Evolutionary conservation across 306 rosid species (phyloP).

Genomic region (Argentina anserina): DNA sequence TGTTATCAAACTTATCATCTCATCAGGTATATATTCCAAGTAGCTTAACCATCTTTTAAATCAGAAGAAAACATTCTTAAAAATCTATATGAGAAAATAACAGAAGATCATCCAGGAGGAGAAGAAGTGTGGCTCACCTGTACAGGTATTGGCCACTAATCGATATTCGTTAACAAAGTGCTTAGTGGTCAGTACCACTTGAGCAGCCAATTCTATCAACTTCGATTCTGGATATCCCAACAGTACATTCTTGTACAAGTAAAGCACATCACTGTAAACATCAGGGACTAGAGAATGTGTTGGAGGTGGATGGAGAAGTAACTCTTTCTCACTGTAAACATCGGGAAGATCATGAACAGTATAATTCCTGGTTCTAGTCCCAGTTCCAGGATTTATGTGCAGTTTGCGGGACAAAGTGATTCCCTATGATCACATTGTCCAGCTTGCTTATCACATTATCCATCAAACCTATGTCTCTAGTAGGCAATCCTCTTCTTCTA

Average conservation of each 20-base stretch:
- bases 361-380: conserved; percentile 54
- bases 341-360: conserved; percentile 50
- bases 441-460: conserved; percentile 77
- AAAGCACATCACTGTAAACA: conserved; percentile 56
- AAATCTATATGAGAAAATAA: not conserved
- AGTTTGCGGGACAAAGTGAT: conserved; percentile 60
- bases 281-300: conserved; percentile 43
- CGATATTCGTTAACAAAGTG: conserved; percentile 75
- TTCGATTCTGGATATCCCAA: conserved; percentile 61
- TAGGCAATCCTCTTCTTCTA: conserved; percentile 41
- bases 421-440: conserved; percentile 66
- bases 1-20: conserved; percentile 92
- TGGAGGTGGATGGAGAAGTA: conserved; percentile 11
- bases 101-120: not conserved
- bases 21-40: conserved; percentile 98
- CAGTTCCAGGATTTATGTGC: conserved; percentile 30
- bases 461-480: conserved; percentile 79
- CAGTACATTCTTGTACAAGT: conserved; percentile 61
- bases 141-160: conserved; percentile 76
- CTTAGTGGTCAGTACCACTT: conserved; percentile 56
- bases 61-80: conserved; percentile 13
- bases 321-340: conserved; percentile 7
- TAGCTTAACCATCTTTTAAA: conserved; percentile 84
- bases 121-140: conserved; percentile 39
- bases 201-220: conserved; percentile 54